These are phyloP conservation scores for Extremus antarcticus DNA, from an alignment of 495 filamentous ascomycete genomes.

Conservation along the genomic window DNA sequence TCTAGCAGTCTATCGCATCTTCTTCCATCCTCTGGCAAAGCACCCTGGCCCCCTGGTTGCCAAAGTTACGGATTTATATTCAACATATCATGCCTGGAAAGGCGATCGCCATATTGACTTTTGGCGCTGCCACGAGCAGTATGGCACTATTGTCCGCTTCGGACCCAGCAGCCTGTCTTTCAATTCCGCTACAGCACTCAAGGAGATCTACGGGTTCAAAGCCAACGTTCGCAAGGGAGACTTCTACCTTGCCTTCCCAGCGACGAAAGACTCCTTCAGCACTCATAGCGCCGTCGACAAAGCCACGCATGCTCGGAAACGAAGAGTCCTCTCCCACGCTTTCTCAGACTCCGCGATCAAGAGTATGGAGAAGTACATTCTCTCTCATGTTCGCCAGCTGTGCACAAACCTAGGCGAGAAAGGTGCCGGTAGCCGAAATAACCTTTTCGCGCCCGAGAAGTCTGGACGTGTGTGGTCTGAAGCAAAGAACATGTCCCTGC, in stretches of 20 bases:
- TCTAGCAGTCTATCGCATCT: slow-evolving; percentile 49
- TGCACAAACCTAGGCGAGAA: slow-evolving; percentile 13
- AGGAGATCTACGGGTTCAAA: slow-evolving; percentile 49
- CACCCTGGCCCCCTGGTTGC: slow-evolving; percentile 54
- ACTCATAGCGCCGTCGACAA: slow-evolving; percentile 52
- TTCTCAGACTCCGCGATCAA: slow-evolving; percentile 49
- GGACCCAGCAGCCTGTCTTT: slow-evolving; percentile 52
- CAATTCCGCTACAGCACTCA: slow-evolving; percentile 45
- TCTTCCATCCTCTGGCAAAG: slow-evolving; percentile 54
- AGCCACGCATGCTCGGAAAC: slow-evolving; percentile 48
- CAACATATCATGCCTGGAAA: slow-evolving; percentile 45
- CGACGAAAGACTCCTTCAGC: slow-evolving; percentile 41
- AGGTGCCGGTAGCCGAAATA: background rate
- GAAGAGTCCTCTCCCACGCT: slow-evolving; percentile 51
- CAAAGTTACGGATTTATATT: slow-evolving; percentile 45
- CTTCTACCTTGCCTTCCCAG: slow-evolving; percentile 56
- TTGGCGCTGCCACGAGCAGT: slow-evolving; percentile 23
- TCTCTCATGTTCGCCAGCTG: slow-evolving; percentile 29
- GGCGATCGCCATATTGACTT: slow-evolving; percentile 53
- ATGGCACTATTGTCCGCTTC: slow-evolving; percentile 41
- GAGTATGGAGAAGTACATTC: slow-evolving; percentile 47
- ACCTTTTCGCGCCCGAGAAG: background rate
- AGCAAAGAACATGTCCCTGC: background rate
- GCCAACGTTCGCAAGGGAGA: slow-evolving; percentile 54
- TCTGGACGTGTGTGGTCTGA: no score